phyloP scores from a whole-genome alignment of 108 stramenopile species.

The Skeletonema potamos region DNA sequence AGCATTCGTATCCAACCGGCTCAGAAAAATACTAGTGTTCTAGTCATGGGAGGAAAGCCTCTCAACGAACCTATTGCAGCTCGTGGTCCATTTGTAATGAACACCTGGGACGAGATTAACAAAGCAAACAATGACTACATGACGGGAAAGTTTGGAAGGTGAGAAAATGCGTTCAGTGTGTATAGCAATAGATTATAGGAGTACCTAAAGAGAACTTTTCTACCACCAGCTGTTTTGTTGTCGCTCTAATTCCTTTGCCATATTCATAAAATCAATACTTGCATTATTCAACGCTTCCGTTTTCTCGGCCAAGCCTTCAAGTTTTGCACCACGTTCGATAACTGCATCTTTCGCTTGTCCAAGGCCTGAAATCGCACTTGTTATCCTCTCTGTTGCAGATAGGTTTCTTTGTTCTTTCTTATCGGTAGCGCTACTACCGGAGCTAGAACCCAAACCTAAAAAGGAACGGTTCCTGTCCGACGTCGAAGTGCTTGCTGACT shows the following conservation, averaged over 20 bases:
- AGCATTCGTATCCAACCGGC: slow-evolving; percentile 50
- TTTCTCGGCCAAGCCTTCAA: slow-evolving; percentile 72
- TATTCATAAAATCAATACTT: slow-evolving; percentile 75
- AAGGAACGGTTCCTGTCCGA: slow-evolving; percentile 12
- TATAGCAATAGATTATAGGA: background rate
- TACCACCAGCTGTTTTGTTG: slow-evolving; percentile 58
- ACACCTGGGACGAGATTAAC: slow-evolving; percentile 78
- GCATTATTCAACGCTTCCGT: slow-evolving; percentile 71
- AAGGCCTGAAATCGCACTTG: slow-evolving; percentile 25
- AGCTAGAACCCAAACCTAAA: slow-evolving; percentile 19
- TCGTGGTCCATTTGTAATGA: slow-evolving; percentile 96
- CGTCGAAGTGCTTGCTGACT: slow-evolving; percentile 6
- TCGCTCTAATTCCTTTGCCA: slow-evolving; percentile 76
- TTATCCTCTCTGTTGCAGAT: slow-evolving; percentile 35
- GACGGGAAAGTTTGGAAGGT: slow-evolving; percentile 52
- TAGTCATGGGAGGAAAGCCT: slow-evolving; percentile 81
- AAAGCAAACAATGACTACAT: slow-evolving; percentile 84
- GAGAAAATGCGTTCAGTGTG: background rate
- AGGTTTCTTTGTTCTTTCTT: slow-evolving; percentile 39
- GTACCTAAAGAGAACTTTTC: background rate
- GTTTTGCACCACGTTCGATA: slow-evolving; percentile 72
- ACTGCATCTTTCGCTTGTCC: slow-evolving; percentile 67
- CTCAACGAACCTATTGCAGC: slow-evolving; percentile 87
- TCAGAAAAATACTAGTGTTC: slow-evolving; percentile 55
- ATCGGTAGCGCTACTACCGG: slow-evolving; percentile 11